Evolutionary conservation across 768 basidiomycete genomes (phyloP), one percentile per base, ranked within the genome.

Genomic region (Pleurotus tuoliensis): DNA sequence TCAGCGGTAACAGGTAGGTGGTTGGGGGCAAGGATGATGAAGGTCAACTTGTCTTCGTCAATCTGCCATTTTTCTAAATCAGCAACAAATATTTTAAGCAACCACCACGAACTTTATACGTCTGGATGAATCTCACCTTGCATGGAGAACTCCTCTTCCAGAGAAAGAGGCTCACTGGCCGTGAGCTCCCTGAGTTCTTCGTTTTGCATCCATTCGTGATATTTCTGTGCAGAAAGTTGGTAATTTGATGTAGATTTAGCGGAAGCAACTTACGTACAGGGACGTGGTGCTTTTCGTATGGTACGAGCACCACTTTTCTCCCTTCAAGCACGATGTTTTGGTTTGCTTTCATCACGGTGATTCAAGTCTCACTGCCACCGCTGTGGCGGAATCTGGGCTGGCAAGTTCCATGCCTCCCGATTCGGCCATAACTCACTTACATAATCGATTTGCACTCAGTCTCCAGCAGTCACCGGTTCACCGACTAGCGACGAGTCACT

Each of bases 21-120:
- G 30, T 13, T 56, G 51, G 37, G 48, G 7, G 82, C 81, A 45
- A 94, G 83, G 47, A 98, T 73, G 71, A 98, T 96, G 68, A 96
- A 96, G 0, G 94, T 96, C 12, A 96, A 72, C 68, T 96, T 97
- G 69, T 97, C 94, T 43, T 86, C 81, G 65, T 98, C 94, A 2
- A 78, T 64, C 63, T 86, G 87, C 94, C 95, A 97, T 69, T 87
- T 92, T 49, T 73, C 92, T 53, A 20, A 16, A 25, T 20, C 5
- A 27, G 5, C 34, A 15, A n/a, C 15, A 8, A 43, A 53, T 11
- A 50, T 44, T 34, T 37, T 52, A 3, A 24, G 30, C 38, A 24
- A 13, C 11, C 51, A 30, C 30, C 51, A 48, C 22, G 38, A 50
- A 55, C 30, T 25, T 12, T 11, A 11, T 34, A 34, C 11, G 8